These are phyloP conservation scores for Hansfordia pulvinata DNA, from an alignment of 2,329 filamentous ascomycete genomes.

Conservation along the genomic window DNA sequence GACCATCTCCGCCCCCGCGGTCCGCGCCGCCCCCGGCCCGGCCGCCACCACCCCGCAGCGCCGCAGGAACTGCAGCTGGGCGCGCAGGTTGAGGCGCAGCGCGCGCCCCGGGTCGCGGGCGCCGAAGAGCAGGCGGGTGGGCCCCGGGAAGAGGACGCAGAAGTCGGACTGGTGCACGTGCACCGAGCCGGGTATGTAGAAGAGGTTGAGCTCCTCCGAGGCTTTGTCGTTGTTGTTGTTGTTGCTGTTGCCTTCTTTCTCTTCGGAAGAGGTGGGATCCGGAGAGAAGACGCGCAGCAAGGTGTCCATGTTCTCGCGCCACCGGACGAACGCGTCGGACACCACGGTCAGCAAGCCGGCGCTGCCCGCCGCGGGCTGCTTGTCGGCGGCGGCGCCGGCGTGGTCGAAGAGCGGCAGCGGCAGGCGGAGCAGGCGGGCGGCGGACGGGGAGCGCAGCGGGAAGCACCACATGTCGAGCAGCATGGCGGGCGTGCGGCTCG, in stretches of 20 bases:
- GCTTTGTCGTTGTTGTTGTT: too few species aligned
- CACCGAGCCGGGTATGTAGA: conserved; percentile 60
- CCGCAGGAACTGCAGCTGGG: conserved; percentile 41
- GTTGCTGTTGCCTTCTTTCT: too few species aligned
- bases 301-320: conserved; percentile 56
- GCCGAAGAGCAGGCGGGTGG: conserved; percentile 43
- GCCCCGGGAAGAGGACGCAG: conserved; percentile 65
- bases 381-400: too few species aligned
- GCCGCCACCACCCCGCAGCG: conserved; percentile 32
- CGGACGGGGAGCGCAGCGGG: conserved; percentile 50
- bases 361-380: conserved; percentile 35
- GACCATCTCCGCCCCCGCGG: conserved; percentile 36
- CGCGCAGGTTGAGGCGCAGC: conserved; percentile 44
- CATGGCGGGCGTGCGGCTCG: conserved; percentile 48
- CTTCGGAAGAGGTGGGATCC: conserved; percentile 32
- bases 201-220: conserved; percentile 50
- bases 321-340: conserved; percentile 67
- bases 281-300: conserved; percentile 54
- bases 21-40: conserved; percentile 32
- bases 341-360: conserved; percentile 54
- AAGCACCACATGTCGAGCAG: conserved; percentile 75
- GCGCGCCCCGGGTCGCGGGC: conserved; percentile 44
- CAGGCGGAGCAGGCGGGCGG: conserved; percentile 52
- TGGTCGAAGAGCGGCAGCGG: conserved; percentile 63
- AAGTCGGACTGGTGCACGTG: conserved; percentile 79